Evolutionary conservation across 495 filamentous ascomycete genomes (phyloP).

Genomic region (Podospora conica): DNA sequence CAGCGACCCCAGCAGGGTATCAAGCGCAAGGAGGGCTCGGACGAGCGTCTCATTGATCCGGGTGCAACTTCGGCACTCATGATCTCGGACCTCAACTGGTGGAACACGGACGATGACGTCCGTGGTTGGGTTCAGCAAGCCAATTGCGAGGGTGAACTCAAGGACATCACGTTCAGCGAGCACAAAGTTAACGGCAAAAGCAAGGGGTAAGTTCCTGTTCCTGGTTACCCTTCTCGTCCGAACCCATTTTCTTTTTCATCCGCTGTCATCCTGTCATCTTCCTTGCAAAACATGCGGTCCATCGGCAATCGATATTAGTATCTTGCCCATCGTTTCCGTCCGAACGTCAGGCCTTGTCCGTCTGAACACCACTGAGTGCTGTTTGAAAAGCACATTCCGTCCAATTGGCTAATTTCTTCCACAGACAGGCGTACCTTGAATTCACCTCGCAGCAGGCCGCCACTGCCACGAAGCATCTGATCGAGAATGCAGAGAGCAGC

Average conservation of each 20-base stretch:
- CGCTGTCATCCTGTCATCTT: background rate
- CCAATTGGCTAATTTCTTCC: background rate
- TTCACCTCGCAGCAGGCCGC: constrained; percentile 80
- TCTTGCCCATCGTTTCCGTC: background rate
- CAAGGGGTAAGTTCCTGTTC: constrained; percentile 69
- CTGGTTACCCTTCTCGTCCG: background rate
- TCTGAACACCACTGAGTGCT: background rate
- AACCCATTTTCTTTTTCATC: background rate
- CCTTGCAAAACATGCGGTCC: background rate
- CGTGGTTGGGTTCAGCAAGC: constrained; percentile 79
- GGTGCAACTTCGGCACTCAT: constrained; percentile 76
- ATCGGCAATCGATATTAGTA: background rate
- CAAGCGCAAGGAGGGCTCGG: constrained; percentile 68
- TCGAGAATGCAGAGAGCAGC: constrained; percentile 51
- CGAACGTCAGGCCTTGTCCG: background rate
- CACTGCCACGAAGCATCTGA: constrained; percentile 73
- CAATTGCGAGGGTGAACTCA: constrained; percentile 72
- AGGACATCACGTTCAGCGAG: constrained; percentile 92
- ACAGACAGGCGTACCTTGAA: constrained; percentile 84
- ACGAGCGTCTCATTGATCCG: constrained; percentile 73
- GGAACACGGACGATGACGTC: constrained; percentile 92
- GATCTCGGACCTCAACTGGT: constrained; percentile 89
- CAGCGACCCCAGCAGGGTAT: constrained; percentile 57
- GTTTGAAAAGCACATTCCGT: no score
- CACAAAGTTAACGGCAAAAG: constrained; percentile 99